phyloP scores from a whole-genome alignment of 768 basidiomycete genomes.

The Polyporus arcularius region DNA sequence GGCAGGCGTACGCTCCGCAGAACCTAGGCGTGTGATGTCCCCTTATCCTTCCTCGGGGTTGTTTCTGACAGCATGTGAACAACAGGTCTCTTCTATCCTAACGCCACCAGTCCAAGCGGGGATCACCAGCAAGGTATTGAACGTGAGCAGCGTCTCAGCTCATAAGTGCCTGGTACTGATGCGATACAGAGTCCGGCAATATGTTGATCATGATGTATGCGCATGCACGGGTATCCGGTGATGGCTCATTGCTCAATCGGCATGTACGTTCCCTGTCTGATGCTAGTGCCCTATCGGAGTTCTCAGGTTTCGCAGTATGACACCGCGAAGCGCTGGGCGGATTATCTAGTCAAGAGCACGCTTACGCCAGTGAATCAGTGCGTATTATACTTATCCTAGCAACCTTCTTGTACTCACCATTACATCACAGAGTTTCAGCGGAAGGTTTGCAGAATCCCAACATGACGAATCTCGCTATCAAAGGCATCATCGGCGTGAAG shows the following conservation, averaged over 20 bases:
- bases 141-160: conserved; percentile 1
- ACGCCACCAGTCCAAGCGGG: conserved; percentile 10
- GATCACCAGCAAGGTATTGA: conserved; percentile 9
- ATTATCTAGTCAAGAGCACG: conserved; percentile 23
- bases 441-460: conserved; percentile 16
- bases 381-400: neutral
- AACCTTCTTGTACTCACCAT: neutral
- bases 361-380: conserved; percentile 8
- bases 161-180: neutral
- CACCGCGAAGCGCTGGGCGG: conserved; percentile 22
- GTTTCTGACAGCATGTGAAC: too few relatives aligned
- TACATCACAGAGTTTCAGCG: conserved; percentile 1
- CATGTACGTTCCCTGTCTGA: conserved; percentile 1
- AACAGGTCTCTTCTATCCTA: conserved; percentile 12
- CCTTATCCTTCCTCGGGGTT: too few relatives aligned
- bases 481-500: conserved; percentile 27
- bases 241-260: conserved; percentile 23
- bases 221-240: conserved; percentile 31
- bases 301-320: conserved; percentile 16
- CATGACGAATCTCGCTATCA: conserved; percentile 26
- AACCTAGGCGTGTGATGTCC: conserved; percentile 26
- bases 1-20: conserved; percentile 24
- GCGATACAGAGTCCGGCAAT: conserved; percentile 32
- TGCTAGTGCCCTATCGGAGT: too few relatives aligned
- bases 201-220: conserved; percentile 32